Base-by-base conservation (phyloP, 768 basidiomycete species). In the Filobasidium wieringae region DNA sequence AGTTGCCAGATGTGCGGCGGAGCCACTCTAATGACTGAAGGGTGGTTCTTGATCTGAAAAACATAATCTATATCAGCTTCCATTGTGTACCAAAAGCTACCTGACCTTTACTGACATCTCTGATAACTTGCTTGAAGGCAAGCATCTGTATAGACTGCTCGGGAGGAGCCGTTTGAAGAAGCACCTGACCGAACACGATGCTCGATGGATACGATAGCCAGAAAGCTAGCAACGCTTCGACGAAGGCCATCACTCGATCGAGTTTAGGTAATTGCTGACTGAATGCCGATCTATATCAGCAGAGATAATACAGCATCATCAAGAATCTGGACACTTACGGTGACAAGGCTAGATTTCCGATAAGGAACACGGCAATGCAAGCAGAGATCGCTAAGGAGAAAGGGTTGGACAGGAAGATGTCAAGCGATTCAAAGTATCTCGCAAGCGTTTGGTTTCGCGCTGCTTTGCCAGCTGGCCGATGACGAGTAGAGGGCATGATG, bases 1-100 rank as follows among this genome's bases (percentile, higher is more conserved):
- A 92, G 80, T 66, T 91, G 88, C 88, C 88, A 92, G 55, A 92
- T 82, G 62, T 89, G 87, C 0, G 88, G 88, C 11, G 86, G 83
- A 0, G 86, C 84, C 11, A 93, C 79, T 67, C 88, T 86, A 0
- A 86, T 68, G 26, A 95, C 85, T 60, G 86, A 80, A 0, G 88
- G 86, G 62, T 93, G 88, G 2, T 84, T 79, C 68, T 91, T 87
- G 61, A 92, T 80, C 86, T 88, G 62, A 4, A 5, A 7, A 22
- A 6, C 4, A 34, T 27, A 11, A 34, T 9, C 22, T 32, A 24
- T 7, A 50, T 26, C 26, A 15, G n/a, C 11, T 33, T 49, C n/a
- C 17, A 24, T 14, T 55, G 51, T 40, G 57, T 62, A n/a, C 62
- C 63, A 29, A 50, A 47, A 12, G 39, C 53, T 43, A 64, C 58